Evolutionary conservation across 495 filamentous ascomycete species (phyloP).

Genomic region (Eremomyces bilateralis): DNA sequence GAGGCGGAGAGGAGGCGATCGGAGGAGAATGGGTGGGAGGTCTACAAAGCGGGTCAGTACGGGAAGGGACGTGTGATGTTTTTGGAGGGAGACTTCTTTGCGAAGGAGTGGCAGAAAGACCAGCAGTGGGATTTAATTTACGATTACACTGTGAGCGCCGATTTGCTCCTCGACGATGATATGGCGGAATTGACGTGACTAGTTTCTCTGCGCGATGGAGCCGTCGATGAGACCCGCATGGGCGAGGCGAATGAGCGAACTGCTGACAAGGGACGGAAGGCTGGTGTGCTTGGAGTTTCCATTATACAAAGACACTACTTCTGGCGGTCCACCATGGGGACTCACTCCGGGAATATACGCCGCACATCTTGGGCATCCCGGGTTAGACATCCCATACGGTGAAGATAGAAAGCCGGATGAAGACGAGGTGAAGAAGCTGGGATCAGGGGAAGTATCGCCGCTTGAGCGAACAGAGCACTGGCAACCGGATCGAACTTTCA

Average conservation of each 20-base stretch:
- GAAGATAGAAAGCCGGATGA: too few species aligned
- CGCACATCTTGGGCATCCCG: constrained; percentile 42
- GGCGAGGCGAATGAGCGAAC: constrained; percentile 40
- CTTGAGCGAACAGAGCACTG: constrained; percentile 42
- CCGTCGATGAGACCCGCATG: constrained; percentile 42
- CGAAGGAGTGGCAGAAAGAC: constrained; percentile 30
- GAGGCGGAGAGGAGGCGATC: too few species aligned
- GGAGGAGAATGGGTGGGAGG: constrained; percentile 21
- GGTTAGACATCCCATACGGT: constrained; percentile 36
- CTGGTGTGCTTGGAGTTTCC: constrained; percentile 73
- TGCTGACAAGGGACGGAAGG: constrained; percentile 35
- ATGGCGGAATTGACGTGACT: too few species aligned
- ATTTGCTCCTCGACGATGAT: too few species aligned
- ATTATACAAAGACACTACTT: constrained; percentile 36
- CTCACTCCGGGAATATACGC: constrained; percentile 39
- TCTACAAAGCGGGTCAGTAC: constrained; percentile 20
- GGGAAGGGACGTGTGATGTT: constrained; percentile 35
- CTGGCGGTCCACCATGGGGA: constrained; percentile 53
- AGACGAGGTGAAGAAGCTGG: too few species aligned
- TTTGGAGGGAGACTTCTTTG: constrained; percentile 53
- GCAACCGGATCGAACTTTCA: constrained; percentile 47
- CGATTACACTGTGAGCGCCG: constrained; percentile 3
- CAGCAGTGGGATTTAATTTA: constrained; percentile 2
- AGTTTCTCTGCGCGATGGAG: constrained; percentile 68
- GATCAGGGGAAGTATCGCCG: too few species aligned